phyloP scores from a whole-genome alignment of 2,329 filamentous ascomycete genomes.

The Aspergillus udagawae region DNA sequence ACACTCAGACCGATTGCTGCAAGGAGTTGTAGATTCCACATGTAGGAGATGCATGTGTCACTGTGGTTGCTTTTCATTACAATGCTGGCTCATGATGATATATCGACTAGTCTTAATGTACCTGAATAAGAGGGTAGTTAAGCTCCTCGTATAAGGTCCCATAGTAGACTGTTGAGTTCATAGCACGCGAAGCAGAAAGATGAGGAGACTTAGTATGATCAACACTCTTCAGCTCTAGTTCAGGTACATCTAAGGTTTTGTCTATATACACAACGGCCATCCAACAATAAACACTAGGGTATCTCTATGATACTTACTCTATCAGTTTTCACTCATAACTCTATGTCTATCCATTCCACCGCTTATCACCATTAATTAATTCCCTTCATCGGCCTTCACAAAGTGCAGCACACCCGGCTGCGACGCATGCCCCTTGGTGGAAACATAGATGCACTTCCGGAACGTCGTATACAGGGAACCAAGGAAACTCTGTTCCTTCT shows the following conservation, averaged over 20 bases:
- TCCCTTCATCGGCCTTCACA: slow-evolving; percentile 8
- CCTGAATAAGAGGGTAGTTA: no score
- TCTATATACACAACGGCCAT: not conserved
- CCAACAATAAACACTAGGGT: not conserved
- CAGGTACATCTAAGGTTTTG: not conserved
- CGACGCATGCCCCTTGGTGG: slow-evolving; percentile 17
- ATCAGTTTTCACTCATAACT: not conserved
- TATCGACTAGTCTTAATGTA: no score
- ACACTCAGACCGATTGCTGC: no score
- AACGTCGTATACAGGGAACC: slow-evolving; percentile 47
- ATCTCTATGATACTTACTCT: not conserved
- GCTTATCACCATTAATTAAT: not conserved
- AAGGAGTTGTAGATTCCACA: no score
- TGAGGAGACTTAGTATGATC: no score
- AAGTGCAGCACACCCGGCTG: slow-evolving; percentile 19
- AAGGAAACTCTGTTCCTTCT: slow-evolving; percentile 40
- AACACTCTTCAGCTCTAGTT: not conserved
- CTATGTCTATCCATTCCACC: not conserved
- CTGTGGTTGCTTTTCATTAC: no score
- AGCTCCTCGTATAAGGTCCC: no score
- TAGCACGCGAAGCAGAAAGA: no score
- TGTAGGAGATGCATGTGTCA: no score
- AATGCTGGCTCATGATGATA: no score
- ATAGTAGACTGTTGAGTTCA: no score
- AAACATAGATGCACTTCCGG: slow-evolving; percentile 48